Evolutionary conservation across 352 stramenopile species (phyloP).

Genomic region (Phytophthora uliginosa): DNA sequence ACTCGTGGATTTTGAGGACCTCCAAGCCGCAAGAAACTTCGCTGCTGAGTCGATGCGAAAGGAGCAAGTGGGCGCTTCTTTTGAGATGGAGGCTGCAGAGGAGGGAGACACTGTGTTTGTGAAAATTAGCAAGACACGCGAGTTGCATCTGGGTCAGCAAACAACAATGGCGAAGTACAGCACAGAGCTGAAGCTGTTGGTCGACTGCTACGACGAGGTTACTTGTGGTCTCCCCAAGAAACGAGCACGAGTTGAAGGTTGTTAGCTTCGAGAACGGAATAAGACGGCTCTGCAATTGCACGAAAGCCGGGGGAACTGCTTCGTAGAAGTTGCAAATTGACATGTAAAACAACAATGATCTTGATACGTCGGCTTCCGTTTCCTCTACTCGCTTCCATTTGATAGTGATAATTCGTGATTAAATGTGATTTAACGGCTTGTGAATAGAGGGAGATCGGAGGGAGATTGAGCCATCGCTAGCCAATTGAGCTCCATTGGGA

Average conservation of each 20-base stretch:
- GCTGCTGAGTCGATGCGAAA: conserved; percentile 1
- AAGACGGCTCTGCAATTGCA: too few species aligned
- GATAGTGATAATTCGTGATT: too few species aligned
- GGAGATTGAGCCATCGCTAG: too few species aligned
- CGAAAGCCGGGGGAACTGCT: too few species aligned
- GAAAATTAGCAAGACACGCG: background rate
- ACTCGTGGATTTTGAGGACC: background rate
- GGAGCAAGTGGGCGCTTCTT: background rate
- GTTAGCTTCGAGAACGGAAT: too few species aligned
- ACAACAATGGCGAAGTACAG: background rate
- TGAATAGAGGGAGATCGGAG: too few species aligned
- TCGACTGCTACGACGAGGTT: background rate
- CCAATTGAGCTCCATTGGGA: too few species aligned
- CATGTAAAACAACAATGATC: too few species aligned
- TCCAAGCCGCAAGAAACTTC: conserved; percentile 9
- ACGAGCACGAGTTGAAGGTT: background rate
- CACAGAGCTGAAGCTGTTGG: background rate
- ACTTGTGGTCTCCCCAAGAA: background rate
- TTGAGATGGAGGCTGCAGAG: background rate
- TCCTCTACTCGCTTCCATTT: too few species aligned
- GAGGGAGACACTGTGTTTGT: background rate
- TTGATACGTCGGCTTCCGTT: too few species aligned
- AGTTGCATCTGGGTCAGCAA: background rate
- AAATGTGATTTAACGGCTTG: too few species aligned
- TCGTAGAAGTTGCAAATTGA: too few species aligned